Base-by-base conservation (phyloP, 345 rosid genomes). In the Murraya koenigii region DNA sequence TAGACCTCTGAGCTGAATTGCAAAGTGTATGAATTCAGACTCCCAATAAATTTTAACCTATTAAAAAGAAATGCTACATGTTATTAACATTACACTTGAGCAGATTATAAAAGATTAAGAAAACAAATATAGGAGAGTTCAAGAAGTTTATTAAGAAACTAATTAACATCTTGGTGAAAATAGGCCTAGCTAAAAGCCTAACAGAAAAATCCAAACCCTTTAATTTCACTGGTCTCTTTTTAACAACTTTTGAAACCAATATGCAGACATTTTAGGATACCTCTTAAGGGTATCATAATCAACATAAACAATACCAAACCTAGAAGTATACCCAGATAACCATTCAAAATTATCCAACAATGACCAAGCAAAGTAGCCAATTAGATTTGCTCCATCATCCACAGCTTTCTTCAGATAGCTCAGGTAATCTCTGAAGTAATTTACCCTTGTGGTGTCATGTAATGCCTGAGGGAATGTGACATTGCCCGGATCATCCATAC, bases 301-400 rank as follows among this genome's bases (percentile, higher is more conserved):
- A 26, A 87, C 83, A 65, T 86, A 90, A 8, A 82, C 86, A 3
- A 89, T 80, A 62, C 94, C 91, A 22, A 85, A 90, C 80, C 94
- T 78, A 4, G 91, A 84, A 2, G 90, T 90, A 61, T 89, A 89
- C 65, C 94, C 94, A 8, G 33, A 81, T 41, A 78, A 73, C 93
- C 90, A 89, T 80, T 91, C 95, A 8, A 89, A 91, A 86, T 89
- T 89, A 68, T 91, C 95, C 0, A 89, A 66, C 86, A 89, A 76
- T 1, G 94, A 89, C 94, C 94, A 89, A 0, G 94, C 92, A 2
- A 90, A 90, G 79, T 90, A 90, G 3, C 94, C 91, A 3, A 69
- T 36, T 33, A 89, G 85, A 15, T 91, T 89, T 13, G 93, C 95
- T 78, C 93, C 92, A 62, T 82, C 85, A 59, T 87, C 89, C 8